A percentile compares a stretch with the other conserved stretches of the same genome.
phyloP scores from a whole-genome alignment of 805 yeast genomes.

The Starmerella kuoi region DNA sequence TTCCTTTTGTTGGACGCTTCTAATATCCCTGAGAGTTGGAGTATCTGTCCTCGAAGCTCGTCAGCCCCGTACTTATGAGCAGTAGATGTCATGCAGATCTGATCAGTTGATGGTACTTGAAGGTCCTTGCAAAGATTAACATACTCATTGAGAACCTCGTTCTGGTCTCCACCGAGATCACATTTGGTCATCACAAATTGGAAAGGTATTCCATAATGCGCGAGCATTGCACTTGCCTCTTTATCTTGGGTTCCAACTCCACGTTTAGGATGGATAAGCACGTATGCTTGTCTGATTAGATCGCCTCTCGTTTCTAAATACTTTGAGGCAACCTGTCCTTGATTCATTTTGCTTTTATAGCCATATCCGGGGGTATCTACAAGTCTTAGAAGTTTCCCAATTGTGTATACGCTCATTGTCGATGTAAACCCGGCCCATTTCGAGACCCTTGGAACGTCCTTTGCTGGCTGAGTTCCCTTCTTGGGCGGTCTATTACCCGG shows the following conservation, averaged over 20 bases:
- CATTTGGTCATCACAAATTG: slow-evolving; percentile 69
- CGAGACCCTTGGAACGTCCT: slow-evolving; percentile 35
- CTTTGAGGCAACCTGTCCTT: slow-evolving; percentile 56
- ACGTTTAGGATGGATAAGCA: slow-evolving; percentile 45
- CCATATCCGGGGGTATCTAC: slow-evolving; percentile 94
- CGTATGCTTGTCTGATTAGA: slow-evolving; percentile 44
- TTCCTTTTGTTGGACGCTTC: slow-evolving; percentile 8
- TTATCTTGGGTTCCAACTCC: slow-evolving; percentile 52
- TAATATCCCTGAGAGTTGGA: slow-evolving; percentile 19
- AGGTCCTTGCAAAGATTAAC: slow-evolving; percentile 3
- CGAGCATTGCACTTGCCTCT: slow-evolving; percentile 39
- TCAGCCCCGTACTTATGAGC: slow-evolving; percentile 20
- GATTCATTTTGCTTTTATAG: slow-evolving; percentile 45
- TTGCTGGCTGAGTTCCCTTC: slow-evolving; percentile 2
- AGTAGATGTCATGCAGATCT: slow-evolving; percentile 19
- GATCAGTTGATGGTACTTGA: slow-evolving; percentile 2
- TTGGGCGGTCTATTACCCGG: slow-evolving; percentile 24
- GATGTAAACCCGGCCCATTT: slow-evolving; percentile 44
- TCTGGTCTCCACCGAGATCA: slow-evolving; percentile 31
- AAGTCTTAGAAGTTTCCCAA: slow-evolving; percentile 50
- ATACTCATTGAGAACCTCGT: slow-evolving; percentile 4
- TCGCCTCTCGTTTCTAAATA: slow-evolving; percentile 43
- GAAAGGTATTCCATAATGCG: slow-evolving; percentile 48
- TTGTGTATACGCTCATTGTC: slow-evolving; percentile 57
- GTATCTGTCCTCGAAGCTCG: slow-evolving; percentile 25